Percentiles rank a stretch among this genome's conserved stretches.
phyloP scores from a whole-genome alignment of 805 yeast species.

The Komagataella populi region DNA sequence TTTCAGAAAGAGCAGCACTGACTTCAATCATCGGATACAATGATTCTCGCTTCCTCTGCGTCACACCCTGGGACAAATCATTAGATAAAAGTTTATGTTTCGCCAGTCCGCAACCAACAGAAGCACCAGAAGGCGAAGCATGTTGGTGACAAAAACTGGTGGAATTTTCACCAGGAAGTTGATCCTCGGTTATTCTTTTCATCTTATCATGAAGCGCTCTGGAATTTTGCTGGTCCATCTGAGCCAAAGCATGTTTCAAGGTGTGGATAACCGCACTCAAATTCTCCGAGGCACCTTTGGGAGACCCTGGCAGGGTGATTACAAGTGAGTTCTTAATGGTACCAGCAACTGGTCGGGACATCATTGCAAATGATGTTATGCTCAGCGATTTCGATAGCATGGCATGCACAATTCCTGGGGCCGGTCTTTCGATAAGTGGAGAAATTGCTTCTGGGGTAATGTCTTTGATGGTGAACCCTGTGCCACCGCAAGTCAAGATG shows the following conservation, averaged over 20 bases:
- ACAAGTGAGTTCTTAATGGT: slow-evolving; percentile 21
- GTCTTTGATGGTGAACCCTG: slow-evolving; percentile 33
- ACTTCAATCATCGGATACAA: slow-evolving; percentile 35
- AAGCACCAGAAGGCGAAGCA: slow-evolving; percentile 9
- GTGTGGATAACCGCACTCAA: slow-evolving; percentile 21
- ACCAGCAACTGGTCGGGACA: slow-evolving; percentile 40
- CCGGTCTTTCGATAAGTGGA: slow-evolving; percentile 26
- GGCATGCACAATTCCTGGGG: slow-evolving; percentile 35
- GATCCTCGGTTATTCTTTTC: slow-evolving; percentile 13
- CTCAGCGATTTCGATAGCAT: slow-evolving; percentile 29
- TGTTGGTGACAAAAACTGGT: slow-evolving; percentile 3
- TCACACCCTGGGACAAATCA: slow-evolving; percentile 22
- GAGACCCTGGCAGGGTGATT: slow-evolving; percentile 38
- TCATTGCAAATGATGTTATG: slow-evolving; percentile 32
- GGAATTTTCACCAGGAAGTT: slow-evolving; percentile 8
- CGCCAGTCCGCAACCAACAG: slow-evolving; percentile 16
- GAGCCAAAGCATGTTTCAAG: slow-evolving; percentile 29
- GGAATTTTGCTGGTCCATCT: slow-evolving; percentile 20
- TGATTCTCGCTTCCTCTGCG: slow-evolving; percentile 27
- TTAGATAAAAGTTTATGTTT: slow-evolving; percentile 23
- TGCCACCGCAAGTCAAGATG: slow-evolving; percentile 38
- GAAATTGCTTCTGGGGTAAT: slow-evolving; percentile 36
- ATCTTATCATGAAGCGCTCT: slow-evolving; percentile 24
- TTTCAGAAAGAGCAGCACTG: slow-evolving; percentile 21
- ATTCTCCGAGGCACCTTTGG: slow-evolving; percentile 33